A percentile compares a stretch with the other conserved stretches of the same genome.
phyloP scores from a whole-genome alignment of 2,329 filamentous ascomycete species.

The Rasamsonia emersonii region DNA sequence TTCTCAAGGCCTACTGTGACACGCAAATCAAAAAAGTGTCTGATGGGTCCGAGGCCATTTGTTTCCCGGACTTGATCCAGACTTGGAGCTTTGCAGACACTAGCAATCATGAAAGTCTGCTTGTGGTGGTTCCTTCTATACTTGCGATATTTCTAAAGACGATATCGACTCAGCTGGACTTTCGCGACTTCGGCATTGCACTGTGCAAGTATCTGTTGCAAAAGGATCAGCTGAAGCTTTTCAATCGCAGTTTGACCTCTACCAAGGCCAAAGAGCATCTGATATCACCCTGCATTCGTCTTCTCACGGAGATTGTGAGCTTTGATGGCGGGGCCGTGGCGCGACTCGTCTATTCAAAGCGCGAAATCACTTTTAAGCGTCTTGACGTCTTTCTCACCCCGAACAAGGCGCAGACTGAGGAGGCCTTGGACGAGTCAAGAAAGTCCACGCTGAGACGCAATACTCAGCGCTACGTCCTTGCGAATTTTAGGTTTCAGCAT shows the following conservation, averaged over 20 bases:
- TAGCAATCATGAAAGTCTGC: conserved; percentile 68
- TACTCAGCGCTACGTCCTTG: conserved; percentile 70
- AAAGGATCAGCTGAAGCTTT: conserved; percentile 68
- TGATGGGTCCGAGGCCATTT: conserved; percentile 50
- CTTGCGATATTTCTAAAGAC: conserved; percentile 74
- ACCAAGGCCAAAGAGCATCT: conserved; percentile 78
- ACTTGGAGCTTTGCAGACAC: conserved; percentile 79
- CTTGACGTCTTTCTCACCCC: conserved; percentile 73
- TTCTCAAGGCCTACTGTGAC: conserved; percentile 43
- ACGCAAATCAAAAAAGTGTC: conserved; percentile 42
- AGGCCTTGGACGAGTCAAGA: conserved; percentile 54
- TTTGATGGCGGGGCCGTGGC: conserved; percentile 81
- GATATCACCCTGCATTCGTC: conserved; percentile 76
- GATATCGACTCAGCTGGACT: conserved; percentile 63
- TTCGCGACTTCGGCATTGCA: conserved; percentile 65
- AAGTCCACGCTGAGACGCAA: conserved; percentile 76
- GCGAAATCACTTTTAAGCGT: conserved; percentile 70
- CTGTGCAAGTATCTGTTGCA: conserved; percentile 76
- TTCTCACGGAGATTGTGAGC: conserved; percentile 75
- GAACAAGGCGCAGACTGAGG: conserved; percentile 44
- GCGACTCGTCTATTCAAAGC: conserved; percentile 65
- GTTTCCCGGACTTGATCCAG: conserved; percentile 72
- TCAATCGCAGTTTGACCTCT: conserved; percentile 69
- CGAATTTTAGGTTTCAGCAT: conserved; percentile 69
- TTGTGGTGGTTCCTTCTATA: conserved; percentile 72